These are phyloP conservation scores for Penicillium pancosmium DNA, from an alignment of 495 filamentous ascomycete genomes.

Conservation along the genomic window DNA sequence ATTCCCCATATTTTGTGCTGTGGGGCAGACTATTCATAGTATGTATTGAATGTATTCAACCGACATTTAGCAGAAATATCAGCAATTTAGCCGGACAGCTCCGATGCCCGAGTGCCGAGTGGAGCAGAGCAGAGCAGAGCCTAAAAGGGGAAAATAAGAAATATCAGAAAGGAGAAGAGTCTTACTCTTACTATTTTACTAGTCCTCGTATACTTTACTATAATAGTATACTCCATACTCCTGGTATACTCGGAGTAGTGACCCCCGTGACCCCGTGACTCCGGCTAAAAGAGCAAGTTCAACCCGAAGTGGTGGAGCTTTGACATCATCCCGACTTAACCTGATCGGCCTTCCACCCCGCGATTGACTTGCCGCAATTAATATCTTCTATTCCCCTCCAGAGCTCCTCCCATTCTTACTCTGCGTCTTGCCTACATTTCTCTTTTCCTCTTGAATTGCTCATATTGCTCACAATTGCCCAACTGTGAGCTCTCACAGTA, in stretches of 20 bases:
- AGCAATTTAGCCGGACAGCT: background rate
- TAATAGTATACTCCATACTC: too few species aligned
- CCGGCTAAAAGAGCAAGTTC: background rate
- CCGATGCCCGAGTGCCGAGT: too few species aligned
- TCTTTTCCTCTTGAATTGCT: background rate
- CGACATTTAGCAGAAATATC: background rate
- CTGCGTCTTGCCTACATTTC: constrained; percentile 5
- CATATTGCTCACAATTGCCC: constrained; percentile 1
- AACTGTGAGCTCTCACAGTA: background rate
- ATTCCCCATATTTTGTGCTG: too few species aligned
- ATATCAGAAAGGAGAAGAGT: too few species aligned
- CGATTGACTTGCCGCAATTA: background rate
- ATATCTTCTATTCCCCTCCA: constrained; percentile 1
- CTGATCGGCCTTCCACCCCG: constrained; percentile 1
- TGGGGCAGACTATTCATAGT: background rate
- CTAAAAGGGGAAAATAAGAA: too few species aligned
- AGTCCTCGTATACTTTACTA: too few species aligned
- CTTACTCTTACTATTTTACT: too few species aligned
- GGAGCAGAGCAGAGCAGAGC: too few species aligned
- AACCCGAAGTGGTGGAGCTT: constrained; percentile 7
- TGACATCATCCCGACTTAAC: constrained; percentile 26
- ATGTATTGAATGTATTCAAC: background rate
- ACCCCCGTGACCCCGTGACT: background rate
- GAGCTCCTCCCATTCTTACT: background rate
- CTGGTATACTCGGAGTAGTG: too few species aligned